A percentile compares a stretch with the other conserved stretches of the same genome.
These are phyloP conservation scores for Epithele typhae DNA, from an alignment of 768 basidiomycete species.

Conservation along the genomic window DNA sequence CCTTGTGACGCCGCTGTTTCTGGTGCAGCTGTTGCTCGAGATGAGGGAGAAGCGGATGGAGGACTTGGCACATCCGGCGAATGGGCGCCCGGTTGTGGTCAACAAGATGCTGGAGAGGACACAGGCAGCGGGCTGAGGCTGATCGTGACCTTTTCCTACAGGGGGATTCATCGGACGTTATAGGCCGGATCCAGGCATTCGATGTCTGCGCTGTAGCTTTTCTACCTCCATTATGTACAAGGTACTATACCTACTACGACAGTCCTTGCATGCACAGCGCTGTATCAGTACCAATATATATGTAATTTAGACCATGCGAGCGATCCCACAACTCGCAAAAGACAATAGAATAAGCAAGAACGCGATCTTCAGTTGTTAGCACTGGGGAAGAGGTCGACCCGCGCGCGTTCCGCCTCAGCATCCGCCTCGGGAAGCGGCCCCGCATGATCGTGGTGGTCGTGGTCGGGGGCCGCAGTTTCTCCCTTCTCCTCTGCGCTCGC, in stretches of 20 bases:
- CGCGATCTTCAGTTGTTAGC: slow-evolving; percentile 4
- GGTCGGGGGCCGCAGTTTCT: neutral
- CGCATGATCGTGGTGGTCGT: slow-evolving; percentile 5
- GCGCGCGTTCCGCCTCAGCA: slow-evolving; percentile 31
- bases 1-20: slow-evolving; percentile 51
- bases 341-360: neutral
- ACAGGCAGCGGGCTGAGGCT: slow-evolving; percentile 40
- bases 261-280: slow-evolving; percentile 5
- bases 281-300: slow-evolving; percentile 7
- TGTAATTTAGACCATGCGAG: neutral
- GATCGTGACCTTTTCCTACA: no score
- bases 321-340: neutral
- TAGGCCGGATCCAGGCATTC: no score
- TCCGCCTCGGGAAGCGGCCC: slow-evolving; percentile 29
- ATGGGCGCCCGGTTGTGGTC: slow-evolving; percentile 48
- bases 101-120: slow-evolving; percentile 74
- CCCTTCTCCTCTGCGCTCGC: neutral
- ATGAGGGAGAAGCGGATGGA: slow-evolving; percentile 66
- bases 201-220: no score
- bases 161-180: no score
- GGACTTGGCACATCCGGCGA: slow-evolving; percentile 49
- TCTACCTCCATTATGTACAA: neutral
- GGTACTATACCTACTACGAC: slow-evolving; percentile 4
- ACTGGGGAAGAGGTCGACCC: slow-evolving; percentile 35
- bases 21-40: slow-evolving; percentile 51